Evolutionary conservation across 495 filamentous ascomycete species (phyloP), one percentile per base, ranked within the genome.

Genomic region (Parathielavia hyrcaniae): DNA sequence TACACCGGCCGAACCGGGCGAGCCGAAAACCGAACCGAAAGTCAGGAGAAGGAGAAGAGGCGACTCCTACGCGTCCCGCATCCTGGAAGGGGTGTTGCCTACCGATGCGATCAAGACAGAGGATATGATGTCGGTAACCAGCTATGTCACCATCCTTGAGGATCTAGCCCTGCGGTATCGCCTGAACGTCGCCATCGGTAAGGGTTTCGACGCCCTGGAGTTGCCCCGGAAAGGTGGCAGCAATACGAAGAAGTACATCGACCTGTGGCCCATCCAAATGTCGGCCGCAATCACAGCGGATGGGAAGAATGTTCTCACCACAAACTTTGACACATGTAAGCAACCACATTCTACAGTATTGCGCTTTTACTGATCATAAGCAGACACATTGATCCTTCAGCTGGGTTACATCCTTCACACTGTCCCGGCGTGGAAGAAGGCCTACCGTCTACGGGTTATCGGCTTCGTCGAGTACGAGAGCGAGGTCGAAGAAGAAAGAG

Each of bases 381-480:
- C 40, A 81, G 77, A 95, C 67, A 95, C 89, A 1, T 72, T 95
- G 34, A 95, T 95, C 59, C 76, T 95, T 14, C 90, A 95, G 64
- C 75, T 95, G 23, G 90, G 90, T 2, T 91, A 86, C 45, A 95
- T 95, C 53, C 73, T 95, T 3, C 83, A 86, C 59, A 93, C 87
- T 7, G 89, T 93, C 4, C 87, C 86, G 8, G 81, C 84, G 1
- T 95, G 89, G 89, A 91, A 89, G 64, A 87, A 83, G 63, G 77
- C 77, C 3, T 92, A 88, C 65, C 79, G 77, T 57, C 71, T 92
- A 19, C 85, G 90, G 40, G 88, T 95, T 5, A 75, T 83, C 1
- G 90, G 93, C 2, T 95, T 95, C 67, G 90, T 95, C 26, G 90
- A 95, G 65, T 95, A 93, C 65, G 89, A 95, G 67, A 82, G 79